Conservation (phyloP, 352 stramenopile species). For the Pseudoperonospora humuli region DNA sequence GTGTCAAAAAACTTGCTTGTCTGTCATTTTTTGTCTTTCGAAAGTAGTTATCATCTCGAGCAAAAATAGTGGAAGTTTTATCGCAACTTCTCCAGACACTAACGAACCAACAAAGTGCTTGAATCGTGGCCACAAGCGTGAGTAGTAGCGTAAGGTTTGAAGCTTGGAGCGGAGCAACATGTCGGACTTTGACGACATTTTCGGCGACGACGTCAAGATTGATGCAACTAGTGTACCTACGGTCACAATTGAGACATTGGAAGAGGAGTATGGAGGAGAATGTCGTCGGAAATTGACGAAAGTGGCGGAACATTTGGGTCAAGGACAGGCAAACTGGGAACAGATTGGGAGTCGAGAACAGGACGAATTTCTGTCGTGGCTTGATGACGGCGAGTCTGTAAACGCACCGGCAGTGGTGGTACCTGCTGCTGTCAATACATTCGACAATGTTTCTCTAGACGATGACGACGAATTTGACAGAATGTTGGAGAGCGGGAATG, state of each 20-base stretch:
- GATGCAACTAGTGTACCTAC: conserved; percentile 40
- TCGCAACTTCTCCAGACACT: too few relatives aligned
- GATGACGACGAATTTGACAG: too few relatives aligned
- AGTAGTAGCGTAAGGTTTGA: conserved; percentile 20
- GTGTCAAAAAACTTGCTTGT: too few relatives aligned
- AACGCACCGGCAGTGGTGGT: conserved; percentile 1
- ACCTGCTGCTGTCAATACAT: background rate
- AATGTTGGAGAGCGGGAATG: too few relatives aligned
- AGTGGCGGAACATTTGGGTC: background rate
- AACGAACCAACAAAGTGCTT: too few relatives aligned
- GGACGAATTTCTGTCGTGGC: conserved; percentile 77
- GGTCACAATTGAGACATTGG: too few relatives aligned
- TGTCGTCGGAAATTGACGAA: conserved; percentile 9
- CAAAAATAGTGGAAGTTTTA: too few relatives aligned
- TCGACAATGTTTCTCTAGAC: too few relatives aligned
- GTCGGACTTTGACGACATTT: conserved; percentile 84
- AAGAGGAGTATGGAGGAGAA: conserved; percentile 23
- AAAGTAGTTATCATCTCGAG: too few relatives aligned
- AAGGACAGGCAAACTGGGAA: conserved; percentile 22
- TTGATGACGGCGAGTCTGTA: conserved; percentile 41
- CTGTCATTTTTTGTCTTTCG: too few relatives aligned
- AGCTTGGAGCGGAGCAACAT: too few relatives aligned
- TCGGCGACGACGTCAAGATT: conserved; percentile 67
- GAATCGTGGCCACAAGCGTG: background rate
- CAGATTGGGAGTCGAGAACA: conserved; percentile 27